phyloP scores from a whole-genome alignment of 2,329 filamentous ascomycete genomes.

The Aureobasidium lini region DNA sequence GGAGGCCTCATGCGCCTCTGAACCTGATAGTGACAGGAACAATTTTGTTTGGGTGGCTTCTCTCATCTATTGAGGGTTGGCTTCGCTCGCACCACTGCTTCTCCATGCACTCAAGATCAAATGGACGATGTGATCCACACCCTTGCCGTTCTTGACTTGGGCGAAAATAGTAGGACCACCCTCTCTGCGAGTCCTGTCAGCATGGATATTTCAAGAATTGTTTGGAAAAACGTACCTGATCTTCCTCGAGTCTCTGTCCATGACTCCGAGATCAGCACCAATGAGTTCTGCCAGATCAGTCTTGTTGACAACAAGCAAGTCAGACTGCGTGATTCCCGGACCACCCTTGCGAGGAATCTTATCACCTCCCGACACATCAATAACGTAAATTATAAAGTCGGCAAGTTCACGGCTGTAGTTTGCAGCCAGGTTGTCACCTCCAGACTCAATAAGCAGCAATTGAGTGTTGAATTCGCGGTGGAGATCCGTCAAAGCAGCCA shows the following conservation, averaged over 20 bases:
- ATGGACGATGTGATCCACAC: constrained; percentile 77
- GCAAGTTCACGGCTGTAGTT: constrained; percentile 94
- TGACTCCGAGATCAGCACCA: constrained; percentile 82
- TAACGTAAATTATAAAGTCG: constrained; percentile 97
- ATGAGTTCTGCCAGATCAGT: constrained; percentile 87
- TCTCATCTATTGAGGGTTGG: constrained; percentile 17
- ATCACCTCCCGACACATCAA: constrained; percentile 92
- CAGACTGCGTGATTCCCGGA: constrained; percentile 92
- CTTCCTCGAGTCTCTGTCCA: constrained; percentile 89
- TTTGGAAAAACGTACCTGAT: constrained; percentile 46
- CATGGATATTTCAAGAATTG: not conserved
- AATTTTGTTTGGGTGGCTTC: no score
- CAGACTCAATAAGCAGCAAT: constrained; percentile 86
- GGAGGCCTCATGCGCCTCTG: no score
- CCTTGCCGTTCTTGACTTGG: constrained; percentile 88
- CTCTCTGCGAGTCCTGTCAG: constrained; percentile 47
- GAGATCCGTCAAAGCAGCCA: constrained; percentile 83
- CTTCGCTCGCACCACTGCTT: constrained; percentile 63
- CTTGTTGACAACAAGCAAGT: constrained; percentile 93
- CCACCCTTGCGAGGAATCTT: constrained; percentile 96
- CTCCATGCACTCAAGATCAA: constrained; percentile 89
- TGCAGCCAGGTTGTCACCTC: constrained; percentile 91
- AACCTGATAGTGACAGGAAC: no score
- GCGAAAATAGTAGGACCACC: constrained; percentile 93
- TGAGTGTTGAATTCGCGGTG: constrained; percentile 75